A percentile compares a stretch with the other conserved stretches of the same genome.
Conservation (phyloP, 2,329 filamentous ascomycete genomes). For the Curvularia verruculosa region DNA sequence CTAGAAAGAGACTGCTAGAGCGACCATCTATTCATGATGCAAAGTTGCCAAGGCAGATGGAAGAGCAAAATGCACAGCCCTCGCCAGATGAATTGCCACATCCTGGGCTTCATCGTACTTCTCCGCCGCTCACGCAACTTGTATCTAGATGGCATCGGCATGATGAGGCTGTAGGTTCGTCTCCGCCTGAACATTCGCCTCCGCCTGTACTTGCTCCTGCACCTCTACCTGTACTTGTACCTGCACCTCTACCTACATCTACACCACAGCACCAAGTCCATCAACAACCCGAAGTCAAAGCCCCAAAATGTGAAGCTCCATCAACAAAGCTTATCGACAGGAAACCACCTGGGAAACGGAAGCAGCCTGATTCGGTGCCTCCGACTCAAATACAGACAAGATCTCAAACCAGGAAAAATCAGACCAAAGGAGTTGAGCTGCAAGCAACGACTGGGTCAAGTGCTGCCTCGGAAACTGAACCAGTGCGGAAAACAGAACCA, state of each 20-base stretch:
- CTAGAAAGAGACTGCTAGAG: slow-evolving; percentile 26
- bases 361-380: slow-evolving; percentile 3
- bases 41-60: slow-evolving; percentile 9
- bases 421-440: slow-evolving; percentile 2
- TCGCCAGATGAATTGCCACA: not conserved
- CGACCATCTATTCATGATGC: slow-evolving; percentile 28
- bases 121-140: slow-evolving; percentile 8
- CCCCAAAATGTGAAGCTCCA: not conserved
- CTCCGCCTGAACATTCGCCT: not conserved
- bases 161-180: not conserved
- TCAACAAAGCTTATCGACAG: slow-evolving; percentile 13
- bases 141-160: slow-evolving; percentile 1
- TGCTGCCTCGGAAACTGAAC: not conserved
- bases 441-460: not conserved
- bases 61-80: not conserved
- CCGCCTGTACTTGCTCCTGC: not conserved
- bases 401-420: slow-evolving; percentile 16
- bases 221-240: not conserved
- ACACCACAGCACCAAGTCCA: not conserved
- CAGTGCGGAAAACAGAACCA: slow-evolving; percentile 35
- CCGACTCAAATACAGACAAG: slow-evolving; percentile 13
- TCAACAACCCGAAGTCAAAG: not conserved
- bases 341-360: slow-evolving; percentile 10
- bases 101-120: not conserved
- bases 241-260: not conserved